Conservation (phyloP, 169 alveolate genomes). For the Cryptosporidium andersoni region DNA sequence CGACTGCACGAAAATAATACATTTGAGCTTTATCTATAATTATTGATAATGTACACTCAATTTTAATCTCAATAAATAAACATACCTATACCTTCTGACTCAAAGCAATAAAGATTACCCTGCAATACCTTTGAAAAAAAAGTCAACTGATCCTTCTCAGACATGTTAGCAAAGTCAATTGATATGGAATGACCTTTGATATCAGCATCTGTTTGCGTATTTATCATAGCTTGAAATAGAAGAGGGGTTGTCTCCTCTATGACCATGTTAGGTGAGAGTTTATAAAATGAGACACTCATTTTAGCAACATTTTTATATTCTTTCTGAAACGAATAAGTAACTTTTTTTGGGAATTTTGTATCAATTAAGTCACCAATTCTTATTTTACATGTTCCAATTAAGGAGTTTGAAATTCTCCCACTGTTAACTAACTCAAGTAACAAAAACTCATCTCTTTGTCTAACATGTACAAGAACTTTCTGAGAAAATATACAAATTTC, state of each 20-base stretch:
- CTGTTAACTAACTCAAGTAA: slow-evolving; percentile 39
- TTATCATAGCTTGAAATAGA: slow-evolving; percentile 60
- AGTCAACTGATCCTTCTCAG: slow-evolving; percentile 56
- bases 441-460: slow-evolving; percentile 63
- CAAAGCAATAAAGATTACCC: slow-evolving; percentile 61
- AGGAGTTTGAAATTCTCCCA: slow-evolving; percentile 50
- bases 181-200: slow-evolving; percentile 23
- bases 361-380: slow-evolving; percentile 54
- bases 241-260: slow-evolving; percentile 56
- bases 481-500: slow-evolving; percentile 18
- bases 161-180: slow-evolving; percentile 60
- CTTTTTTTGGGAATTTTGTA: slow-evolving; percentile 66
- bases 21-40: slow-evolving; percentile 21
- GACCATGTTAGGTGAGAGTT: slow-evolving; percentile 40
- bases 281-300: slow-evolving; percentile 48
- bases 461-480: slow-evolving; percentile 30
- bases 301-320: slow-evolving; percentile 35
- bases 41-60: not conserved
- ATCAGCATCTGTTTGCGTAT: slow-evolving; percentile 66
- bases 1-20: slow-evolving; percentile 65
- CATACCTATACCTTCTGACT: slow-evolving; percentile 50
- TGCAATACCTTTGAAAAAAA: slow-evolving; percentile 63
- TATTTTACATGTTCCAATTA: slow-evolving; percentile 46
- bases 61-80: not conserved
- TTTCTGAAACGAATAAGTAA: slow-evolving; percentile 37